These are phyloP conservation scores for Marasmius sp. DNA, from an alignment of 1,284 basidiomycete species.

Conservation along the genomic window DNA sequence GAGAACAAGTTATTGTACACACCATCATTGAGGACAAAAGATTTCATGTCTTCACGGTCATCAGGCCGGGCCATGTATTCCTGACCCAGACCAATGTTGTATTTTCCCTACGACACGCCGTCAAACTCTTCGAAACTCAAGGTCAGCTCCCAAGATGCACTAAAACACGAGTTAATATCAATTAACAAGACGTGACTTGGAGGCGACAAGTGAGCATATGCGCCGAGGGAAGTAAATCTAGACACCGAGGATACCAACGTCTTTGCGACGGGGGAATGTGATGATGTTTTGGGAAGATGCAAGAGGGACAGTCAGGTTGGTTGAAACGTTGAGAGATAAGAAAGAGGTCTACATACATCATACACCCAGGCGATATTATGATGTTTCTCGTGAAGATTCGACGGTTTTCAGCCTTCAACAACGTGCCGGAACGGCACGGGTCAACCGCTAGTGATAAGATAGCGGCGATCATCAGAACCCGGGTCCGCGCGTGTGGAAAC, in stretches of 20 bases:
- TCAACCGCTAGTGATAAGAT: too few relatives aligned
- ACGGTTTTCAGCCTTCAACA: too few relatives aligned
- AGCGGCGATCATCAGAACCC: too few relatives aligned
- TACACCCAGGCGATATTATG: too few relatives aligned
- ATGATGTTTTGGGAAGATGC: conserved; percentile 22
- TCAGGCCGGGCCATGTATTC: conserved; percentile 98
- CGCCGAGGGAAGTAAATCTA: conserved; percentile 94
- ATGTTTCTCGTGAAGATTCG: too few relatives aligned
- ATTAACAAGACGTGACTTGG: conserved; percentile 8
- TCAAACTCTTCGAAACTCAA: conserved; percentile 98
- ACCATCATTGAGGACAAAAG: conserved; percentile 94
- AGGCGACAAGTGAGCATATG: conserved; percentile 44
- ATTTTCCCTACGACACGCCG: conserved; percentile 94
- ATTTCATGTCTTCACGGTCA: conserved; percentile 98
- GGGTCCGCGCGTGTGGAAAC: too few relatives aligned
- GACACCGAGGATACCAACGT: conserved; percentile 90
- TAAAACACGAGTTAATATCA: conserved; percentile 28
- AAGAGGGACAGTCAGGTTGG: conserved; percentile 43
- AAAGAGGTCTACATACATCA: too few relatives aligned
- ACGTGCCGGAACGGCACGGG: too few relatives aligned
- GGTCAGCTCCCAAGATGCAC: conserved; percentile 94
- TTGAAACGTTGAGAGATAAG: too few relatives aligned
- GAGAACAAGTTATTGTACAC: conserved; percentile 28
- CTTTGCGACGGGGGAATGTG: conserved; percentile 69
- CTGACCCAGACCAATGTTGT: conserved; percentile 98